These are phyloP conservation scores for Gloeopeniophorella convolvens DNA, from an alignment of 768 basidiomycete species.

Conservation along the genomic window DNA sequence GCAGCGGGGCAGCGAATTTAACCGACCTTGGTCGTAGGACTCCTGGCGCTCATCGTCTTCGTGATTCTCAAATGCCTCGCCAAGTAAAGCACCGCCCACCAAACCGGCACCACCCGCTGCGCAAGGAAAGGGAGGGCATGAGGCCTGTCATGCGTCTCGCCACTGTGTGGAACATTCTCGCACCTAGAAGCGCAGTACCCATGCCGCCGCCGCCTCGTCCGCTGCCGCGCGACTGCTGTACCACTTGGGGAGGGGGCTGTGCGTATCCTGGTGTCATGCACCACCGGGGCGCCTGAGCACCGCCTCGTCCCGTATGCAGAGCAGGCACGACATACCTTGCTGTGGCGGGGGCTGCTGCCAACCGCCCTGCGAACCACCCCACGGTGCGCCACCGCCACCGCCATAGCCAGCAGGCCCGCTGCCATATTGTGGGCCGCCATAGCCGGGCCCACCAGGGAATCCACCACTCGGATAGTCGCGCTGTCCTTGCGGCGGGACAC, in stretches of 20 bases:
- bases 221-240: background rate
- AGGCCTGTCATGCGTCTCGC: background rate
- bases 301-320: background rate
- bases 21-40: slow-evolving; percentile 34
- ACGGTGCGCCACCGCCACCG: slow-evolving; percentile 20
- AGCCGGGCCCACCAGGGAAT: background rate
- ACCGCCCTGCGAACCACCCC: slow-evolving; percentile 13
- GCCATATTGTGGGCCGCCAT: slow-evolving; percentile 21
- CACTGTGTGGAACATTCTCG: background rate
- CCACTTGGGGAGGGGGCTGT: background rate
- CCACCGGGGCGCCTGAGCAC: background rate
- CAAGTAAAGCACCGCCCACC: slow-evolving; percentile 55
- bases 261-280: slow-evolving; percentile 5
- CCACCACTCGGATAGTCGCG: background rate
- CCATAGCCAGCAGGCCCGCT: slow-evolving; percentile 22
- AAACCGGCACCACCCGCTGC: slow-evolving; percentile 52
- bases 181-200: slow-evolving; percentile 8
- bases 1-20: background rate
- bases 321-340: slow-evolving; percentile 5
- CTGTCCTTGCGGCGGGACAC: background rate
- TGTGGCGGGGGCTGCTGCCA: slow-evolving; percentile 16
- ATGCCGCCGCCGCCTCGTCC: slow-evolving; percentile 3
- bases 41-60: slow-evolving; percentile 29
- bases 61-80: slow-evolving; percentile 42
- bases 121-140: background rate